These are phyloP conservation scores for Aspergillus uvarum DNA, from an alignment of 2,329 filamentous ascomycete species.

Conservation along the genomic window DNA sequence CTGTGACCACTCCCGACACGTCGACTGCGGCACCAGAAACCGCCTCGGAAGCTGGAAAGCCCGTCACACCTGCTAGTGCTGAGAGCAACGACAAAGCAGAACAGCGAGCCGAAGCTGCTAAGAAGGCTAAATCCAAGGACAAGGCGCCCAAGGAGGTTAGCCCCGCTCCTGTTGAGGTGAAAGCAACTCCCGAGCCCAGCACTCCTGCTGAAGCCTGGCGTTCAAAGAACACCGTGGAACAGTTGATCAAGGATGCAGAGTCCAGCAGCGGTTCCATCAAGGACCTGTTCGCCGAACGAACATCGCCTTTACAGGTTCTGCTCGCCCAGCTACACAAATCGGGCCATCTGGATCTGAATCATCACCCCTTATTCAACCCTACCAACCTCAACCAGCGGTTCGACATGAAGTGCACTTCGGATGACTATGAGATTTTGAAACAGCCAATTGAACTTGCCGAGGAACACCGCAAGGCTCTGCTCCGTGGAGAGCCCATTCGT, in stretches of 20 bases:
- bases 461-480: constrained; percentile 43
- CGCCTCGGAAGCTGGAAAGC: constrained; percentile 17
- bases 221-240: constrained; percentile 41
- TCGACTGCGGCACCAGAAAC: constrained; percentile 13
- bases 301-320: constrained; percentile 37
- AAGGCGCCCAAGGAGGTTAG: constrained; percentile 24
- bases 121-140: constrained; percentile 28
- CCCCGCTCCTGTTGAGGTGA: constrained; percentile 21
- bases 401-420: constrained; percentile 43
- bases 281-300: constrained; percentile 43
- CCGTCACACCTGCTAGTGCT: constrained; percentile 13
- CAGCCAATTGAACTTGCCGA: constrained; percentile 42
- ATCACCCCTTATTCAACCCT: constrained; percentile 42
- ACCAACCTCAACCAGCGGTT: constrained; percentile 41
- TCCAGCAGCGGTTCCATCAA: constrained; percentile 36
- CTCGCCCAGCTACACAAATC: constrained; percentile 41
- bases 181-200: constrained; percentile 20
- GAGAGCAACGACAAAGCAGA: constrained; percentile 25
- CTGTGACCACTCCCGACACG: constrained; percentile 26
- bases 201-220: constrained; percentile 35
- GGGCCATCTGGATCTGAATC: constrained; percentile 39
- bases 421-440: constrained; percentile 43
- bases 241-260: constrained; percentile 41
- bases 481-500: constrained; percentile 44
- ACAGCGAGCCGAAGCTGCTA: constrained; percentile 9